Percentiles rank a stretch among this genome's conserved stretches.
phyloP scores from a whole-genome alignment of 176 grass and related monocot genomes.

The Oryza nivara region DNA sequence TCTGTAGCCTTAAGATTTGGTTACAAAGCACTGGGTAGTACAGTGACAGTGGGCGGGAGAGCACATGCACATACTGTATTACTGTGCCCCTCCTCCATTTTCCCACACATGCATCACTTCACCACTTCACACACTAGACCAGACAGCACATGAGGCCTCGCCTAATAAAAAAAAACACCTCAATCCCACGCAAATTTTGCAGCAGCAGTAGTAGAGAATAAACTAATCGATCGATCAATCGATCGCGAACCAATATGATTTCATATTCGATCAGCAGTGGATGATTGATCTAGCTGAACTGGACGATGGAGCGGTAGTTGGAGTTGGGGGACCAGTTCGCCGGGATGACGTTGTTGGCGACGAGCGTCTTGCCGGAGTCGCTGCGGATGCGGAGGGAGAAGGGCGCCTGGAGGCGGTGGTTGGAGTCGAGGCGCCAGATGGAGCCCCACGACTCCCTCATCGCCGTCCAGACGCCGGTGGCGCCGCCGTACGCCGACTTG shows the following conservation, averaged over 20 bases:
- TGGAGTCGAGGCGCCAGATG: conserved; percentile 57
- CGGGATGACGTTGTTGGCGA: conserved; percentile 65
- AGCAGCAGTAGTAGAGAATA: not conserved
- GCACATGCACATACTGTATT: conserved; percentile 31
- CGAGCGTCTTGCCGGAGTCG: conserved; percentile 61
- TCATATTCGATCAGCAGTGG: not conserved
- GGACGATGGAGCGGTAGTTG: conserved; percentile 64
- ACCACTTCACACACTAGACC: not conserved
- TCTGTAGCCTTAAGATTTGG: conserved; percentile 34
- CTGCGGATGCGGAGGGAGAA: conserved; percentile 69
- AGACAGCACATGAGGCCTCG: conserved; percentile 11
- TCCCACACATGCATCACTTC: conserved; percentile 37
- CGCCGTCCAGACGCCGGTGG: conserved; percentile 50
- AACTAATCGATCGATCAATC: not conserved
- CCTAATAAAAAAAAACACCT: not conserved
- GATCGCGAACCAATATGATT: not conserved
- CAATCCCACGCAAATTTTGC: not conserved
- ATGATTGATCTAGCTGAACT: conserved; percentile 51
- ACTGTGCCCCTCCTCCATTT: conserved; percentile 35
- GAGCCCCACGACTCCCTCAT: conserved; percentile 67
- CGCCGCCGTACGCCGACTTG: conserved; percentile 18
- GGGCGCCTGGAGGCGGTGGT: conserved; percentile 45
- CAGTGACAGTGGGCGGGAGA: conserved; percentile 59
- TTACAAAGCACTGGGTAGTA: conserved; percentile 25
- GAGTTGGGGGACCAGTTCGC: conserved; percentile 60